Evolutionary conservation across 164 flowering plant species (phyloP), one percentile per base, ranked within the genome.

Genomic region (Umbellularia californica): DNA sequence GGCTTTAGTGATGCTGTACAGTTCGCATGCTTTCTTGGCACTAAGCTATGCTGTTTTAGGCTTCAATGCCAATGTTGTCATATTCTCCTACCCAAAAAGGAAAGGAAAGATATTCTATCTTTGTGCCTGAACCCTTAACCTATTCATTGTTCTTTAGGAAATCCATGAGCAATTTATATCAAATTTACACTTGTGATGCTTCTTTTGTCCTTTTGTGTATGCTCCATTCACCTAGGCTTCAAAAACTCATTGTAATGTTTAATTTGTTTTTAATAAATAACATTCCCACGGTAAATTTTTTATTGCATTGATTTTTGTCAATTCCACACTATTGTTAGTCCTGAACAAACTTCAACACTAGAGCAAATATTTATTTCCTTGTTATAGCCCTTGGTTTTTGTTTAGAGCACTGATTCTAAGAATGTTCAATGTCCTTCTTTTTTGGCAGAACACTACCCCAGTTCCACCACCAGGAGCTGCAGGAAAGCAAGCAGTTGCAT

Each of bases 401-500:
- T 6, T 72, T 72, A n/a, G 58, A 33, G 55, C 24, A 67, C 69
- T 71, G 66, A 58, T 71, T 71, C 47, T 71, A 58, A 30, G 47
- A 71, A 71, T 17, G 30, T 58, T 33, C 50, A 64, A 64, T 22
- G 60, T 17, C 33, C 1, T 41, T 50, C 63, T 24, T 28, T 25
- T 74, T 13, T 23, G 75, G 83, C 85, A 95, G 97, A 95, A 95
- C 82, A 93, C 97, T 7, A 84, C 99, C 20, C 99, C 99, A 14
- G 87, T 88, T 28, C 98, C 99, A 35, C 70, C 83, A 64, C 88
- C 93, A 72, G 98, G 98, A 69, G 97, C 93, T 0, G 74, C 86
- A 5, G 99, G 98, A 65, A 88, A 87, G 76, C 99, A 96, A 82
- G 98, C 97, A 71, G 97, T 96, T 60, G 99, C 99, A 58, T 82